Base-by-base conservation (phyloP, 345 rosid genomes). In the Citrus hindsii region DNA sequence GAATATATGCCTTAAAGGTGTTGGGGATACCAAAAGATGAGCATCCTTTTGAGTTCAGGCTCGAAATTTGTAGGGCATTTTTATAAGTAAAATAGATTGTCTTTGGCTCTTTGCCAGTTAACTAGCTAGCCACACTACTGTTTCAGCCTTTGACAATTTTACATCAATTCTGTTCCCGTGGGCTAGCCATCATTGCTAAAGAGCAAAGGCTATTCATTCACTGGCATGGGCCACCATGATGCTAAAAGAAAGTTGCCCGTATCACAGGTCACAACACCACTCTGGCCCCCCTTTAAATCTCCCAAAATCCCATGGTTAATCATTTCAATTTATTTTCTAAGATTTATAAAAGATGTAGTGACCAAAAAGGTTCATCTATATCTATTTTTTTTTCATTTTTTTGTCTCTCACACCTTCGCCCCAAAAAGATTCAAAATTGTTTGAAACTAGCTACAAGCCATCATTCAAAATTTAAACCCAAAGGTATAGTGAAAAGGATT, bases 141-240 rank as follows among this genome's bases (percentile, higher is more conserved):
- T 75, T 78, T 69, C 79, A 77, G 83, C 80, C 58, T 76, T 81
- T 67, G 71, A 73, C 79, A 66, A 21, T 66, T 19, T 37, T 30
- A 32, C 7, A 18, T 64, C 19, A 32, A 64, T 30, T 0, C 25
- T 19, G 25, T 65, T 2, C 42, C 46, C 7, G 27, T 66, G 69
- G 69, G 27, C 69, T 66, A 66, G 76, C 62, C 85, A 87, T 85
- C 81, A 87, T 83, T 84, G 77, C 83, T 51, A 55, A 9, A 72
- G 67, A 73, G 78, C 84, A 81, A 77, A 67, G 75, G 74, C 62
- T 70, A 55, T 69, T 42, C 27, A 40, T 65, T 65, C 80, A 78
- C 75, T 56, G 82, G 81, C 74, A 80, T 87, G 88, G 88, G 79
- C 88, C 85, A 76, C 79, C 83, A 81, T 53, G 42, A 81, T 76